Conservation (phyloP, 2,329 filamentous ascomycete species). For the Colletotrichum sp. region DNA sequence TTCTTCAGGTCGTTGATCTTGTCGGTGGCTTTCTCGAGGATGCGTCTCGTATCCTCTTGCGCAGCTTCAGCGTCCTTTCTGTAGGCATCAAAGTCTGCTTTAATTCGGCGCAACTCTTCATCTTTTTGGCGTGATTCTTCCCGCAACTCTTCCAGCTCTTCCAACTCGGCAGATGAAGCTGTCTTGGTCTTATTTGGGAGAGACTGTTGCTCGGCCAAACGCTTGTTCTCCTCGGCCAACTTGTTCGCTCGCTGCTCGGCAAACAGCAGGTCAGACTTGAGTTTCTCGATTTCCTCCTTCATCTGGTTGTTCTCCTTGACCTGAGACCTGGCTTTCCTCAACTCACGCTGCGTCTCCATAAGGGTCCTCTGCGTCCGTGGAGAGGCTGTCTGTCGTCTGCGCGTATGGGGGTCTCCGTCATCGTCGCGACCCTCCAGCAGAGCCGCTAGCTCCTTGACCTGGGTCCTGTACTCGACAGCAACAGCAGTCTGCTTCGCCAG, state of each 20-base stretch:
- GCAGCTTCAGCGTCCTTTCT: slow-evolving; percentile 58
- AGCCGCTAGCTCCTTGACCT: slow-evolving; percentile 63
- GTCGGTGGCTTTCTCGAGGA: slow-evolving; percentile 60
- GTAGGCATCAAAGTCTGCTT: slow-evolving; percentile 58
- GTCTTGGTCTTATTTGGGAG: neutral
- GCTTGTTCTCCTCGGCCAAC: slow-evolving; percentile 40
- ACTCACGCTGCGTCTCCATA: slow-evolving; percentile 58
- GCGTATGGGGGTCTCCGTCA: slow-evolving; percentile 33
- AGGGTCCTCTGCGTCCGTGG: slow-evolving; percentile 57
- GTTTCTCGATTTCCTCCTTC: slow-evolving; percentile 55
- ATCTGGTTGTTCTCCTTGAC: slow-evolving; percentile 56
- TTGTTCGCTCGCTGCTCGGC: slow-evolving; percentile 49
- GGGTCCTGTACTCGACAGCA: slow-evolving; percentile 61
- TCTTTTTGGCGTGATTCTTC: slow-evolving; percentile 51
- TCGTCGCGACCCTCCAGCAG: slow-evolving; percentile 49
- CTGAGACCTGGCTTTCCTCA: slow-evolving; percentile 59
- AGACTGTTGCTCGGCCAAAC: slow-evolving; percentile 25
- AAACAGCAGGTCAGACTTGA: slow-evolving; percentile 55
- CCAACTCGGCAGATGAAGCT: slow-evolving; percentile 8
- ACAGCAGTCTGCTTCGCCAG: slow-evolving; percentile 63
- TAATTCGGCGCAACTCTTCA: slow-evolving; percentile 52
- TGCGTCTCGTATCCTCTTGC: slow-evolving; percentile 59
- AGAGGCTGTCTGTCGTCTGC: slow-evolving; percentile 45
- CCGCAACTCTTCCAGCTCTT: slow-evolving; percentile 34
- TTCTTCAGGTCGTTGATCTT: slow-evolving; percentile 63